A percentile compares a stretch with the other conserved stretches of the same genome.
Conservation (phyloP, 306 rosid species). For the Crataegus laevigata region DNA sequence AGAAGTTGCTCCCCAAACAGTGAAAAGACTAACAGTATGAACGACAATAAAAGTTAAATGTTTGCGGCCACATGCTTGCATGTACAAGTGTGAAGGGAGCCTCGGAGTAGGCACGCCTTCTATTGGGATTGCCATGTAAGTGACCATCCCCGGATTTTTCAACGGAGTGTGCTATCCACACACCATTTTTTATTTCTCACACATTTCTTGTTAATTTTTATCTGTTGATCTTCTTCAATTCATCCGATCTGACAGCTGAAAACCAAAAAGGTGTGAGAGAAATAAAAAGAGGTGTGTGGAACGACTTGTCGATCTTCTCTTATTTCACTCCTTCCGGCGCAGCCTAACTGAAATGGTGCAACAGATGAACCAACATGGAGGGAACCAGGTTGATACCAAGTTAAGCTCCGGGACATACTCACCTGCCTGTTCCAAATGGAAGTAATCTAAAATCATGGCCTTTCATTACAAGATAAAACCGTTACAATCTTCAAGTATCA, state of each 20-base stretch:
- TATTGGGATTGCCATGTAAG: constrained; percentile 73
- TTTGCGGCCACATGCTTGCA: constrained; percentile 45
- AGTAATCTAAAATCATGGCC: constrained; percentile 70
- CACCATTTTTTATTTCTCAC: too few relatives aligned
- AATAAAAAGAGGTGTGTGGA: too few relatives aligned
- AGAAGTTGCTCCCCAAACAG: background rate
- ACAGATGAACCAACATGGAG: constrained; percentile 72
- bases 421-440: constrained; percentile 78
- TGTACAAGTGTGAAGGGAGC: constrained; percentile 52
- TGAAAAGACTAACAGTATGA: background rate
- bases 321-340: constrained; percentile 37
- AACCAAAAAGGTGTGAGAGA: too few relatives aligned
- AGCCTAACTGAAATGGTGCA: constrained; percentile 47
- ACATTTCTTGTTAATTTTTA: too few relatives aligned
- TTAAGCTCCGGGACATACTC: constrained; percentile 82
- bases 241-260: too few relatives aligned
- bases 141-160: constrained; percentile 69
- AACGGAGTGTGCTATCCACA: too few relatives aligned
- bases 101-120: constrained; percentile 63
- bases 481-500: too few relatives aligned
- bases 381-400: constrained; percentile 71
- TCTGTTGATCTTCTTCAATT: too few relatives aligned
- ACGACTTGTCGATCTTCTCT: constrained; percentile 61
- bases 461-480: constrained; percentile 27
- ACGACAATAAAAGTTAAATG: constrained; percentile 21